Conservation (phyloP, 768 basidiomycete species). For the Amanita pseudoporphyria region DNA sequence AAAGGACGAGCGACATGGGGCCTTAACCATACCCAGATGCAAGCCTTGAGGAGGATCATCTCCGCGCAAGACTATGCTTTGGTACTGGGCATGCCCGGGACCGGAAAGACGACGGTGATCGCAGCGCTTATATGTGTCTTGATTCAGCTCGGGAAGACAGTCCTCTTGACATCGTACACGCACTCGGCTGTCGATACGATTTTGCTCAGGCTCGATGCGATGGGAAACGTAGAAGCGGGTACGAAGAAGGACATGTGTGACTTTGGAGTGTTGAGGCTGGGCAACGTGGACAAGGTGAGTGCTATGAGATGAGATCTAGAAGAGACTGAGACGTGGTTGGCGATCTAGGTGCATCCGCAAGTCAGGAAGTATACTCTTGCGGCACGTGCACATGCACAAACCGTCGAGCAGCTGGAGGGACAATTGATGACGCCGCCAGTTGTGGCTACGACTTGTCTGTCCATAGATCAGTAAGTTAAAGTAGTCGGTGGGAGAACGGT, state of each 20-base stretch:
- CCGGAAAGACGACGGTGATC: slow-evolving; percentile 94
- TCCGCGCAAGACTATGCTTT: slow-evolving; percentile 83
- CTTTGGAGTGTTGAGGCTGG: slow-evolving; percentile 74
- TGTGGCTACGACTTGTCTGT: slow-evolving; percentile 92
- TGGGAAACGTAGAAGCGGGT: slow-evolving; percentile 8
- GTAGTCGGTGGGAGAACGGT: slow-evolving; percentile 11
- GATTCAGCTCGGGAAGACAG: slow-evolving; percentile 74
- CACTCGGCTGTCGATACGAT: slow-evolving; percentile 99
- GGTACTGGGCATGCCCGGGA: slow-evolving; percentile 96
- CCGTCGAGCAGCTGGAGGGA: slow-evolving; percentile 75
- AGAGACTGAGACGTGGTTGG: background rate
- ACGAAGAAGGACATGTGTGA: slow-evolving; percentile 22
- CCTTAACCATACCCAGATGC: slow-evolving; percentile 65
- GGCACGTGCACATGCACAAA: slow-evolving; percentile 42
- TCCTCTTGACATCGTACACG: slow-evolving; percentile 87
- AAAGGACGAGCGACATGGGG: slow-evolving; percentile 17
- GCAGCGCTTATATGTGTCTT: slow-evolving; percentile 78
- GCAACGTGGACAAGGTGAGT: slow-evolving; percentile 82
- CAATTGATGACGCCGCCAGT: slow-evolving; percentile 84
- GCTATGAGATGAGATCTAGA: background rate
- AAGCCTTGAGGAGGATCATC: slow-evolving; percentile 67
- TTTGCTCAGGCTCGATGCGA: slow-evolving; percentile 60
- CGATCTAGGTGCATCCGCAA: slow-evolving; percentile 69
- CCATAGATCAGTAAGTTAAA: slow-evolving; percentile 79
- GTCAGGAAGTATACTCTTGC: slow-evolving; percentile 64